phyloP scores from a whole-genome alignment of 2,329 filamentous ascomycete genomes.

The Fusarium chaquense region DNA sequence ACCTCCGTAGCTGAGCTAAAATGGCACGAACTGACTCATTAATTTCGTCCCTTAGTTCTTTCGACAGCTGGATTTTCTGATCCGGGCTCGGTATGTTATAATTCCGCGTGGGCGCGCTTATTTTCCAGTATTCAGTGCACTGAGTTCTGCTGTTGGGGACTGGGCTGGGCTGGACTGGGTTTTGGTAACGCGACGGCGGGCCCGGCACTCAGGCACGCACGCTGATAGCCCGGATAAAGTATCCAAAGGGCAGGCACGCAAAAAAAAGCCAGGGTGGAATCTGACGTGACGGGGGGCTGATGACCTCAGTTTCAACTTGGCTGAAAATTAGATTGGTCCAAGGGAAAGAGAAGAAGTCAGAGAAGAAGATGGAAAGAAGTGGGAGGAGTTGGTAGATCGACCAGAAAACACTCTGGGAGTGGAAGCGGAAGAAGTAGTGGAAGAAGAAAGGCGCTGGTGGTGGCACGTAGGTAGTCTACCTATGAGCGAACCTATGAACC shows the following conservation, averaged over 20 bases:
- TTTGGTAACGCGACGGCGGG: slow-evolving; percentile 35
- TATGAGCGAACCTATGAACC: slow-evolving; percentile 27
- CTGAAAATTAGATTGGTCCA: slow-evolving; percentile 5
- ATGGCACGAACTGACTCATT: neutral
- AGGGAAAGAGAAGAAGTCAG: slow-evolving; percentile 6
- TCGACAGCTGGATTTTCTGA: neutral
- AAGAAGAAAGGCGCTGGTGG: slow-evolving; percentile 17
- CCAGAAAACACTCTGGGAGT: slow-evolving; percentile 7
- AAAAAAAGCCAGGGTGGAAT: slow-evolving; percentile 30
- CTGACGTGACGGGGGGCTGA: slow-evolving; percentile 36
- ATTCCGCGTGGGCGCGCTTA: slow-evolving; percentile 46
- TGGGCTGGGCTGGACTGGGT: slow-evolving; percentile 22
- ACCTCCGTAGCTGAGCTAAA: neutral
- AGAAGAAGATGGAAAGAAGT: slow-evolving; percentile 29
- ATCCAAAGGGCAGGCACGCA: slow-evolving; percentile 27
- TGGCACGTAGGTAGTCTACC: slow-evolving; percentile 35
- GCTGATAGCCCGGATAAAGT: slow-evolving; percentile 16
- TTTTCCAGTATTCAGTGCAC: slow-evolving; percentile 14
- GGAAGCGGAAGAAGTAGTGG: slow-evolving; percentile 16
- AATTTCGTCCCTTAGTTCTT: neutral
- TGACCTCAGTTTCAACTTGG: slow-evolving; percentile 20
- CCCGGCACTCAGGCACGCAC: slow-evolving; percentile 35
- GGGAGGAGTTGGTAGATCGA: slow-evolving; percentile 29
- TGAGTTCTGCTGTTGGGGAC: slow-evolving; percentile 1
- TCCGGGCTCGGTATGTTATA: slow-evolving; percentile 1